phyloP scores from a whole-genome alignment of 441 rosid species.

The Daphne laureola region DNA sequence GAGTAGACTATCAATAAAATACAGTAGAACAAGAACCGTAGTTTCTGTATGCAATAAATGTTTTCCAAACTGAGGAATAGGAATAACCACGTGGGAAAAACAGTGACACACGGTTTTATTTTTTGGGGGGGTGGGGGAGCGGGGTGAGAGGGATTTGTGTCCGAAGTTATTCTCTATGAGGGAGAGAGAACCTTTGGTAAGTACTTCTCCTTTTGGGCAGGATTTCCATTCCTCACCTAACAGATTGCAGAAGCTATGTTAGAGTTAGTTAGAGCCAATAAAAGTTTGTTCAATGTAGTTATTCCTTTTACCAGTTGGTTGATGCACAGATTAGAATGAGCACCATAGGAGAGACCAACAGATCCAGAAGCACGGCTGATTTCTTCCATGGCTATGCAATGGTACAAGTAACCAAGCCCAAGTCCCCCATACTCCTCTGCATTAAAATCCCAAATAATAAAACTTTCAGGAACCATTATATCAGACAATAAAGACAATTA shows the following conservation, averaged over 20 bases:
- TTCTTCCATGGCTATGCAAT: constrained; percentile 90
- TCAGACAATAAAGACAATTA: too few species aligned
- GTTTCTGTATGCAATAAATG: too few species aligned
- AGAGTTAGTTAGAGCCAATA: not conserved
- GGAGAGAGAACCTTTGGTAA: constrained; percentile 65
- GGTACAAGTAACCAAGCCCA: constrained; percentile 94
- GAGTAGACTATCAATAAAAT: too few species aligned
- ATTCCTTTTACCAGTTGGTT: constrained; percentile 71
- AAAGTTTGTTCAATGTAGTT: not conserved
- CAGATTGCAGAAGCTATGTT: constrained; percentile 12
- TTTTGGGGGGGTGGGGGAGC: too few species aligned
- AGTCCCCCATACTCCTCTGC: constrained; percentile 94
- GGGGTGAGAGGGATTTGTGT: too few species aligned
- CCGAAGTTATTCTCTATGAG: too few species aligned
- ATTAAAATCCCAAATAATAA: constrained; percentile 6
- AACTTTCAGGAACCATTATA: too few species aligned
- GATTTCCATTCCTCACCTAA: constrained; percentile 81
- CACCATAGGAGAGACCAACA: constrained; percentile 91
- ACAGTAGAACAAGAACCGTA: constrained; percentile 7
- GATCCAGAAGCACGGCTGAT: constrained; percentile 89
- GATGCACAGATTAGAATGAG: constrained; percentile 91
- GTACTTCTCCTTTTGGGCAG: constrained; percentile 74
- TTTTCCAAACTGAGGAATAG: too few species aligned
- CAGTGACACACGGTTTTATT: too few species aligned
- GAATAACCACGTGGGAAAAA: too few species aligned